phyloP scores from a whole-genome alignment of 108 stramenopile genomes.

The Conticribra guillardii region DNA sequence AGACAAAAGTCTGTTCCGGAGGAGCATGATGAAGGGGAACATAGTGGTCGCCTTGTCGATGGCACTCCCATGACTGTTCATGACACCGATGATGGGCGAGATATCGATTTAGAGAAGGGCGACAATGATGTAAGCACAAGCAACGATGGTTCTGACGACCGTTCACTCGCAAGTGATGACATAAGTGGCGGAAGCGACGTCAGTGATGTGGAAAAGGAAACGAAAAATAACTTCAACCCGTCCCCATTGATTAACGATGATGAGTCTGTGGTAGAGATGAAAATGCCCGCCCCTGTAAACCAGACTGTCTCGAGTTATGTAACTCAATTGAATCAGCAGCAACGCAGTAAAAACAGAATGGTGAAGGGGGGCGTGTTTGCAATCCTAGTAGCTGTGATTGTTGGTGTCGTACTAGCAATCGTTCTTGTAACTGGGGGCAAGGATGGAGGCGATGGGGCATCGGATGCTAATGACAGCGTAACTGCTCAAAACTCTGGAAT shows the following conservation, averaged over 20 bases:
- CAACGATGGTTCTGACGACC: constrained; percentile 4
- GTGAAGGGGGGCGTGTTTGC: constrained; percentile 29
- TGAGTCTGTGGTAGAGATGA: constrained; percentile 44
- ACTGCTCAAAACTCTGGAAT: background rate
- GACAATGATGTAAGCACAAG: background rate
- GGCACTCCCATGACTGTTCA: background rate
- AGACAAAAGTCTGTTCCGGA: background rate
- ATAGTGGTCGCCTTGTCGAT: background rate
- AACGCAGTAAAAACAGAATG: constrained; percentile 24
- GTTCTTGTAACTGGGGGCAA: constrained; percentile 15
- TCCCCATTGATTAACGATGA: constrained; percentile 49
- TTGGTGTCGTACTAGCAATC: constrained; percentile 37
- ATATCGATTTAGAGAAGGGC: background rate
- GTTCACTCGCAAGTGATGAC: constrained; percentile 21
- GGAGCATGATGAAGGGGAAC: background rate
- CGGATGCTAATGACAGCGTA: background rate
- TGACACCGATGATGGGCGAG: background rate
- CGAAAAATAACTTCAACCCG: constrained; percentile 6
- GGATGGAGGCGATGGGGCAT: constrained; percentile 3
- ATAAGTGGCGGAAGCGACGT: constrained; percentile 19
- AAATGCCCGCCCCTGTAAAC: constrained; percentile 46
- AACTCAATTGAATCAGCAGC: constrained; percentile 40
- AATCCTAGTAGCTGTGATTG: constrained; percentile 29
- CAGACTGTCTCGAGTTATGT: constrained; percentile 45
- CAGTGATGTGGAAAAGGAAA: constrained; percentile 1